Evolutionary conservation across 345 rosid species (phyloP).

Genomic region (Camelina neglecta): DNA sequence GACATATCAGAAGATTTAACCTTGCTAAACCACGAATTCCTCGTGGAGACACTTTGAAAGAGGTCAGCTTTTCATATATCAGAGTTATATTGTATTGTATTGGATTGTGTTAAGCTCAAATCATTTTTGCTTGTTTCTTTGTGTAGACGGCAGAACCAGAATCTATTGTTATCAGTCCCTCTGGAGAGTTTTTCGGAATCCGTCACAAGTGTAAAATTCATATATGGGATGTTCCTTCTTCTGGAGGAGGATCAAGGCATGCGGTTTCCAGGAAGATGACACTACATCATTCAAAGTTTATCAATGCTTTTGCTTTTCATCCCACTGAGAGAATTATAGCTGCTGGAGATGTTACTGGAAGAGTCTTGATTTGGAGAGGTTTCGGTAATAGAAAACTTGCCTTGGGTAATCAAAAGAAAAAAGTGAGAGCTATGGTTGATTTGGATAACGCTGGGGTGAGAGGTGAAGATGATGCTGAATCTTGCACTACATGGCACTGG

Average conservation of each 20-base stretch:
- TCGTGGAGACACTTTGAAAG: slow-evolving; percentile 69
- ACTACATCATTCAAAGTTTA: slow-evolving; percentile 79
- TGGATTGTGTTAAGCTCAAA: neutral
- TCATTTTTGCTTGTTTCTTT: slow-evolving; percentile 26
- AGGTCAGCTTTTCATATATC: slow-evolving; percentile 50
- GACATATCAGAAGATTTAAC: slow-evolving; percentile 76
- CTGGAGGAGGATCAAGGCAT: slow-evolving; percentile 56
- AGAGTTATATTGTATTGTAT: neutral
- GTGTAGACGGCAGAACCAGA: slow-evolving; percentile 69
- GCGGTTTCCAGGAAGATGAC: slow-evolving; percentile 57
- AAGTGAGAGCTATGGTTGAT: slow-evolving; percentile 39
- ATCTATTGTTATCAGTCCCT: slow-evolving; percentile 62
- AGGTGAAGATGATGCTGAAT: slow-evolving; percentile 89
- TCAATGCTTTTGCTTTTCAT: slow-evolving; percentile 79
- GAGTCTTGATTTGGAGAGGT: slow-evolving; percentile 91
- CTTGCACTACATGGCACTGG: slow-evolving; percentile 91
- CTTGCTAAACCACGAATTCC: slow-evolving; percentile 62
- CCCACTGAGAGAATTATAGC: slow-evolving; percentile 78
- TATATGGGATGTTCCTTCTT: slow-evolving; percentile 76
- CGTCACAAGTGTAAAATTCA: slow-evolving; percentile 57
- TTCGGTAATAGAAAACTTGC: slow-evolving; percentile 65
- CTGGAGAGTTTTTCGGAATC: slow-evolving; percentile 71
- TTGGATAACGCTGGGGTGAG: slow-evolving; percentile 89
- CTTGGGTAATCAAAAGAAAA: slow-evolving; percentile 35
- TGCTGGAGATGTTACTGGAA: slow-evolving; percentile 92